Conservation (phyloP, 2,329 filamentous ascomycete genomes). For the Monilinia aucupariae region DNA sequence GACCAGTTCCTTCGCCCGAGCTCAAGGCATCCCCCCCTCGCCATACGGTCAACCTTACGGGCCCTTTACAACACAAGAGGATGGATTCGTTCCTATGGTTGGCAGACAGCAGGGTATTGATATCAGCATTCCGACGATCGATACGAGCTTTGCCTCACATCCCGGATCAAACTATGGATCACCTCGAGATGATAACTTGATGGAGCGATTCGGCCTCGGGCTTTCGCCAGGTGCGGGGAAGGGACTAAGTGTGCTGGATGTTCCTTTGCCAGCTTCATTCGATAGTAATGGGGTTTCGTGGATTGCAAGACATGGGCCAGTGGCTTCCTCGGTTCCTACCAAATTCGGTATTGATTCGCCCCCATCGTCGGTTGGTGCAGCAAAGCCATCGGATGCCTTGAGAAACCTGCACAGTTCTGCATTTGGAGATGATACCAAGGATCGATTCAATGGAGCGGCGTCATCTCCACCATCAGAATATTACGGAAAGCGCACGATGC, state of each 20-base stretch:
- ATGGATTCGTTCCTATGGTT: conserved; percentile 41
- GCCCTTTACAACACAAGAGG: conserved; percentile 49
- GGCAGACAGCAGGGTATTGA: conserved; percentile 48
- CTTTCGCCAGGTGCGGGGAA: conserved; percentile 70
- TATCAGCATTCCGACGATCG: conserved; percentile 44
- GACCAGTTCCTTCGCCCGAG: conserved; percentile 67
- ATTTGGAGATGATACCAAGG: conserved; percentile 54
- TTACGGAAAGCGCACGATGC: conserved; percentile 66
- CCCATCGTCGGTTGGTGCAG: conserved; percentile 63
- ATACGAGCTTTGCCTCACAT: conserved; percentile 48
- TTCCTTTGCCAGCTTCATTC: conserved; percentile 87
- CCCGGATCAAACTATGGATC: conserved; percentile 68
- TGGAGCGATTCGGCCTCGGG: conserved; percentile 57
- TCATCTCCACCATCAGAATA: conserved; percentile 49
- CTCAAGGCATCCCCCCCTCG: conserved; percentile 42
- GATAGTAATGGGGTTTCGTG: conserved; percentile 94
- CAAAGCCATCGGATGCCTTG: conserved; percentile 58
- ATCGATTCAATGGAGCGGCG: conserved; percentile 53
- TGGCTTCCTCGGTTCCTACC: conserved; percentile 86
- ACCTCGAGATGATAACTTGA: conserved; percentile 61
- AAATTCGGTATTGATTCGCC: conserved; percentile 87
- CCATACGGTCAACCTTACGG: conserved; percentile 37
- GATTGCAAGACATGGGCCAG: conserved; percentile 81
- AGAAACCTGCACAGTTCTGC: conserved; percentile 62
- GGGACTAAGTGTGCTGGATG: conserved; percentile 83